Evolutionary conservation across 2,329 filamentous ascomycete genomes (phyloP), one percentile per base, ranked within the genome.

Genomic region (Colletotrichum sp.): DNA sequence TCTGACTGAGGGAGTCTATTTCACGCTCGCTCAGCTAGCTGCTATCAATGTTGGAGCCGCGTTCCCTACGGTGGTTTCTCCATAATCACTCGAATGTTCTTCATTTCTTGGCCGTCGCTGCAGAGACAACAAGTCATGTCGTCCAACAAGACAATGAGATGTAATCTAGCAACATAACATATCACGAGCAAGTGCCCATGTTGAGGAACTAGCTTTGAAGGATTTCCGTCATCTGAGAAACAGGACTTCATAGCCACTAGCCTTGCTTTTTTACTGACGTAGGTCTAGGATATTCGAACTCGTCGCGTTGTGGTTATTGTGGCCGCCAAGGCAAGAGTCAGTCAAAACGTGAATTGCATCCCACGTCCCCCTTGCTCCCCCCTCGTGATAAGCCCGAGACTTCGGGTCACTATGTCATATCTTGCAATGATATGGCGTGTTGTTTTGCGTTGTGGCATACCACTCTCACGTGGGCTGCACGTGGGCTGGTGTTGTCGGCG

Each of bases 271-370:
- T 24, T 8, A 72, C 74, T 76, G 65, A 76, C 52, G 21, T 34
- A 18, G 28, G 28, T 34, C 28, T 28, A 91, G 89, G 89, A 57
- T 91, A 91, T 80, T 87, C 85, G 76, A 88, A 86, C 74, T 90
- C 89, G 44, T 86, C 87, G 60, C 87, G 84, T 79, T 91, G 89
- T 80, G 89, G 89, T 69, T 91, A 91, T 80, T 91, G 89, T 82
- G 87, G 87, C 78, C 82, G 85, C 67, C 83, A 82, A 80, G 86
- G 85, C 76, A 85, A 86, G 80, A 87, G 87, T 87, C 86, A 90
- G 86, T 89, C 85, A 83, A 89, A 88, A 86, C 86, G 88, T 86
- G 83, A 84, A 83, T 84, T 78, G 75, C 49, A 78, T 79, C 76
- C 78, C 72, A 71, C 72, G 71, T 64, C 59, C 52, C 69, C 69